These are phyloP conservation scores for Zymoseptoria pseudotritici DNA, from an alignment of 2,329 filamentous ascomycete species.

Conservation along the genomic window DNA sequence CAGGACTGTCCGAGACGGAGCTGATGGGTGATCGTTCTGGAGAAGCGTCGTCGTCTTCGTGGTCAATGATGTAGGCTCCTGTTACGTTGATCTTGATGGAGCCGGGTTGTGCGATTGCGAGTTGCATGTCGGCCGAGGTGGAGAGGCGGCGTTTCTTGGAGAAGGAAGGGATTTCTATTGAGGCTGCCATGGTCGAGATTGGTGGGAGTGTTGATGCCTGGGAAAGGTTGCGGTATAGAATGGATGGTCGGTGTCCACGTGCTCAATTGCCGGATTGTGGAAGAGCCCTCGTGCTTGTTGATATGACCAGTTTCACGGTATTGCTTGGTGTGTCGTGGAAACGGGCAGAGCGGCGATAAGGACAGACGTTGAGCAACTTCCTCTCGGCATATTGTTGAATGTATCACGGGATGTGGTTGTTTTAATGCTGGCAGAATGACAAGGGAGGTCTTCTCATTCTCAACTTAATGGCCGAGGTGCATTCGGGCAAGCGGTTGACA, in stretches of 20 bases:
- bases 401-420: neutral
- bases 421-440: neutral
- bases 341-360: neutral
- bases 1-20: constrained; percentile 30
- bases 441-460: neutral
- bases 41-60: constrained; percentile 45
- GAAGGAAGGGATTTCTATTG: neutral
- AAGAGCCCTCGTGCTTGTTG: neutral
- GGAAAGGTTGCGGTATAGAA: neutral
- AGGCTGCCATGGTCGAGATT: constrained; percentile 1
- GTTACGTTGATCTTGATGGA: constrained; percentile 91
- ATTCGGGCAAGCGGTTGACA: neutral
- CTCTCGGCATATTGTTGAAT: neutral
- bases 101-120: constrained; percentile 52
- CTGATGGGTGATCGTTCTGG: constrained; percentile 36
- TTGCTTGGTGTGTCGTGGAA: neutral
- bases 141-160: constrained; percentile 21
- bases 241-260: neutral
- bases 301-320: neutral
- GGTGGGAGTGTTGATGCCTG: neutral
- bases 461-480: neutral
- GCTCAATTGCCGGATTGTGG: neutral
- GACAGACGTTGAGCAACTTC: neutral
- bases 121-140: constrained; percentile 38
- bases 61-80: constrained; percentile 92